Evolutionary conservation across 164 flowering plant species (phyloP), one percentile per base, ranked within the genome.

Genomic region (Chloranthus sessilifolius): DNA sequence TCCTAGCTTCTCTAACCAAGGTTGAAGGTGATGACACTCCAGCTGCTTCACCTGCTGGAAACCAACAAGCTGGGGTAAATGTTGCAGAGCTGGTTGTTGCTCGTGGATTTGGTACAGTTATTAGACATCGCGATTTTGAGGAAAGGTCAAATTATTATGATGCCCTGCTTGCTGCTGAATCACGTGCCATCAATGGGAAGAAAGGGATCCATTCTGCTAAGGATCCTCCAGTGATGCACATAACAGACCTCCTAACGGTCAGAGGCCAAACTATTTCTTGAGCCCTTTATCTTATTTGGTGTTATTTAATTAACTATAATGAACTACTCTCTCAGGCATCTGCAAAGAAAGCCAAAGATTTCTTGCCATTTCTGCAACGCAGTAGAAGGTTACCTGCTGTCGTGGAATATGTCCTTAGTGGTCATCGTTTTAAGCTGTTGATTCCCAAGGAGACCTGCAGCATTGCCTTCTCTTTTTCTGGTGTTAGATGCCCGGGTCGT

Each of bases 321-420:
- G 25, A n/a, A 37, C 8, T 25, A 5, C 12, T 24, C 7, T 48
- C 47, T 21, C 66, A 87, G 98, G 79, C 83, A 30, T 69, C 92
- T 22, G 65, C 78, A 36, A 89, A 89, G 75, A 90, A 94, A 65
- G 73, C 91, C 24, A 87, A 70, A 71, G 97, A 87, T 59, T 94
- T 85, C 65, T 72, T 94, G 62, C 96, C 95, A 30, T 89, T 80
- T 58, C 67, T 94, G 62, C 94, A 90, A 52, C 63, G 91, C 40
- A 79, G 74, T 59, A 78, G 81, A 69, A 85, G 69, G 67, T 68
- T 78, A 53, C 71, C 95, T 50, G 97, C 99, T 33, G 64, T 87
- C 56, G 97, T 94, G 49, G 99, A 94, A 43, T 94, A 94, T 73
- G 97, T 94, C 44, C 74, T 94, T 30, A 94, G 99, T 60, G 99